Percentiles rank a stretch among this genome's conserved stretches.
Evolutionary conservation across 495 filamentous ascomycete genomes (phyloP).

Genomic region (Amniculicola lignicola): DNA sequence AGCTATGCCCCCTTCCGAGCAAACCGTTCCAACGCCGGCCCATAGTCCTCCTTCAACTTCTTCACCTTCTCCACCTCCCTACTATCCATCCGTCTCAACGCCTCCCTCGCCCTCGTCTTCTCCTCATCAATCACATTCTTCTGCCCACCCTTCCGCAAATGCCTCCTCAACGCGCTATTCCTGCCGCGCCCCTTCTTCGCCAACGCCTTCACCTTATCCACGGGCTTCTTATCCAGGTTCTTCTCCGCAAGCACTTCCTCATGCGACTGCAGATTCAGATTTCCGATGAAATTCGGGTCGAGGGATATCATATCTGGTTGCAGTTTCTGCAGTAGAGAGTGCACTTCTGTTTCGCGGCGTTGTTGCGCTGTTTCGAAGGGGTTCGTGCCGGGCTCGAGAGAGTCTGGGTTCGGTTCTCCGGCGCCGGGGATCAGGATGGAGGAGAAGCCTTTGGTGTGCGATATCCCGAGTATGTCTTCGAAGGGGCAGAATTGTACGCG

Average conservation of each 20-base stretch:
- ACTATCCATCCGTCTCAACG: conserved; percentile 62
- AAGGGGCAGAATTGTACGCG: conserved; percentile 88
- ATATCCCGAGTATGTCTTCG: conserved; percentile 85
- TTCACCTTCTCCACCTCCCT: conserved; percentile 63
- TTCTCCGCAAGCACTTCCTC: conserved; percentile 68
- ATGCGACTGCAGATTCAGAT: conserved; percentile 71
- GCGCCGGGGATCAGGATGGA: conserved; percentile 88
- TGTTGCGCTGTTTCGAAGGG: conserved; percentile 96
- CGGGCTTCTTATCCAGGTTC: conserved; percentile 69
- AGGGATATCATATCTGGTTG: conserved; percentile 96
- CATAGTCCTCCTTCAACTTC: conserved; percentile 58
- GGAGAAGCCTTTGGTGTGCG: conserved; percentile 81
- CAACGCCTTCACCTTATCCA: conserved; percentile 65
- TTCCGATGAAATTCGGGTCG: conserved; percentile 85
- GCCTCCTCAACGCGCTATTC: conserved; percentile 82
- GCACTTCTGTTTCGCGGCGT: conserved; percentile 89
- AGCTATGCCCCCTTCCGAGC: conserved; percentile 49
- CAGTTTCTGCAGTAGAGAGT: conserved; percentile 82
- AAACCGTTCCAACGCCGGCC: conserved; percentile 70
- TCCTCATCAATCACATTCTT: conserved; percentile 92
- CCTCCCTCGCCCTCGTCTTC: conserved; percentile 62
- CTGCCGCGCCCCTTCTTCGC: conserved; percentile 80
- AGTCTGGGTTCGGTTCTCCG: conserved; percentile 95
- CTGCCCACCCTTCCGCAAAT: conserved; percentile 81
- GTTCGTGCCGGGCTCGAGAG: conserved; percentile 71